Conservation (phyloP, 2,329 filamentous ascomycete genomes). For the Pestalotiopsis sp. region DNA sequence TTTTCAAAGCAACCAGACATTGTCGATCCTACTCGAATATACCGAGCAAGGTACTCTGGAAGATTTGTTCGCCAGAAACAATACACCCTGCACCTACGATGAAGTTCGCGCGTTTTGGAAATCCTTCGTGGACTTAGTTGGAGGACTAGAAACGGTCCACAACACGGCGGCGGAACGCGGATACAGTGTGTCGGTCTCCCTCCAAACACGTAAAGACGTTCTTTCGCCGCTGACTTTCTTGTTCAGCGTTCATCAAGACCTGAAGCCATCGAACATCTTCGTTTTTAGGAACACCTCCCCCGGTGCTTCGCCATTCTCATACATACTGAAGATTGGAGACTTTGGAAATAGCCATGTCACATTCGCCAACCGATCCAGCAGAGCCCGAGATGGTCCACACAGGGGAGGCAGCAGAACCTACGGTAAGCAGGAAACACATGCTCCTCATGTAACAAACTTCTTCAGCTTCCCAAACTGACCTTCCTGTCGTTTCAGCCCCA, state of each 20-base stretch:
- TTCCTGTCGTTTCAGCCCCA: neutral
- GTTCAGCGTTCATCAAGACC: neutral
- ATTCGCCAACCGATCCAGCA: neutral
- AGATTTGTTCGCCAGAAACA: neutral
- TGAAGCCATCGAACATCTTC: neutral
- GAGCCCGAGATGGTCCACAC: neutral
- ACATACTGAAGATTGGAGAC: neutral
- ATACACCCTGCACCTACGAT: neutral
- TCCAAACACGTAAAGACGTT: neutral
- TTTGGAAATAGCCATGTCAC: neutral
- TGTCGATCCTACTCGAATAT: neutral
- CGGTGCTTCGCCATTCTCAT: neutral
- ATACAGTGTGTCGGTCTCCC: neutral
- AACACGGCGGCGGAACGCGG: neutral
- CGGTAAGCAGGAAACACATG: neutral
- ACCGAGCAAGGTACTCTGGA: neutral
- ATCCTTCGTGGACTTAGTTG: neutral
- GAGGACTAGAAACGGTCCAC: neutral
- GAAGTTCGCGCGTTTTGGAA: neutral
- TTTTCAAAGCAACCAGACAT: neutral
- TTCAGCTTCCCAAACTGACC: no score
- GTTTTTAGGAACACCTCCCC: neutral
- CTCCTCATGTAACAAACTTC: neutral
- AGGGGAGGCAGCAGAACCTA: neutral
- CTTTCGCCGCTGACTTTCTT: neutral